Conservation (phyloP, 176 grass and related monocot species). For the Aegilops longissima region DNA sequence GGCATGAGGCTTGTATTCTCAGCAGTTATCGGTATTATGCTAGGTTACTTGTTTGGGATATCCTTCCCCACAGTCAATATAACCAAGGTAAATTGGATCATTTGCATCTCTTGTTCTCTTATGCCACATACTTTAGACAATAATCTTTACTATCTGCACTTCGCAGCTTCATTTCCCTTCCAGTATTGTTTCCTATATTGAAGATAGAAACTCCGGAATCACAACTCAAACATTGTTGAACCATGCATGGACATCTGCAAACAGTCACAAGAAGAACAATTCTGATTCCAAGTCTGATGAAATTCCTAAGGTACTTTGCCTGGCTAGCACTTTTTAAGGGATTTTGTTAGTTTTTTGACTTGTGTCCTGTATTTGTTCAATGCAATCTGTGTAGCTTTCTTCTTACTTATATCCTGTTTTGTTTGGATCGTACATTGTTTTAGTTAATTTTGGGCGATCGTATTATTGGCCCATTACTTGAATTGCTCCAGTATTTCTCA, state of each 20-base stretch:
- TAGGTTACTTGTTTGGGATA: conserved; percentile 83
- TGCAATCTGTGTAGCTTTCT: background rate
- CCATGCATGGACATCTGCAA: conserved; percentile 77
- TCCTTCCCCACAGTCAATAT: conserved; percentile 82
- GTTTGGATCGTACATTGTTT: background rate
- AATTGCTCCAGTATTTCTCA: conserved; percentile 16
- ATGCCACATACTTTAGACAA: conserved; percentile 7
- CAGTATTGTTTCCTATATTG: conserved; percentile 81
- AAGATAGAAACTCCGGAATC: conserved; percentile 87
- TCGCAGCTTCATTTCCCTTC: conserved; percentile 74
- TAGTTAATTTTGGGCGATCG: background rate
- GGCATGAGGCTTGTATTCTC: conserved; percentile 72
- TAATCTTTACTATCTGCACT: background rate
- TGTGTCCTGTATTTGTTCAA: background rate
- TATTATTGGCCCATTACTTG: background rate
- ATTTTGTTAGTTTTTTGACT: background rate
- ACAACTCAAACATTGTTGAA: conserved; percentile 85
- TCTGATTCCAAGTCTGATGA: conserved; percentile 57
- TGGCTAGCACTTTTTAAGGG: conserved; percentile 7
- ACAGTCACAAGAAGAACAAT: conserved; percentile 65
- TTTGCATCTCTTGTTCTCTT: conserved; percentile 17
- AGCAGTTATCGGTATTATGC: conserved; percentile 67
- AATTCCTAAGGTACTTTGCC: conserved; percentile 64
- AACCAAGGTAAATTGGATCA: conserved; percentile 51
- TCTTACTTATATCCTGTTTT: background rate